phyloP scores from a whole-genome alignment of 2,329 filamentous ascomycete genomes.

The Alternaria incomplexa region DNA sequence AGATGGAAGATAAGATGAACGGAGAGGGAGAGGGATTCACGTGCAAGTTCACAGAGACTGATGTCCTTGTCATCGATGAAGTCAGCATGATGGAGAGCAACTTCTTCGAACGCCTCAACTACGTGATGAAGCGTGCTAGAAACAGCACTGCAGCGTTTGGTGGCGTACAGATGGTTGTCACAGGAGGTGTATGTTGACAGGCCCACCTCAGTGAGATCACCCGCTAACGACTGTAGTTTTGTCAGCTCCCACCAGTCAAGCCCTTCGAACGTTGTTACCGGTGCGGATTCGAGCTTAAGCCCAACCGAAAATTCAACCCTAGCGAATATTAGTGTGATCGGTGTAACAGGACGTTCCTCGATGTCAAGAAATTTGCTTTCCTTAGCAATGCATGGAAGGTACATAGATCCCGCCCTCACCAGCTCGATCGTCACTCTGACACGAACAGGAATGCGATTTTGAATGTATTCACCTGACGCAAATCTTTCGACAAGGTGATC shows the following conservation, averaged over 20 bases:
- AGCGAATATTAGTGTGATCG: background rate
- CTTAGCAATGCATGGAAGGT: constrained; percentile 60
- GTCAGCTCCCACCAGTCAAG: constrained; percentile 61
- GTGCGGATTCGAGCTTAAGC: constrained; percentile 51
- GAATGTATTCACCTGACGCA: constrained; percentile 58
- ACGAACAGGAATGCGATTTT: constrained; percentile 56
- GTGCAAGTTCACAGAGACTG: constrained; percentile 48
- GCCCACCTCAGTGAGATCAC: too few species aligned
- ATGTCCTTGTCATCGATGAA: constrained; percentile 70
- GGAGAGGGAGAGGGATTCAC: constrained; percentile 45
- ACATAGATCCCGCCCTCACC: background rate
- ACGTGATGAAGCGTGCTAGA: constrained; percentile 51
- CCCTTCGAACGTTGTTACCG: constrained; percentile 62
- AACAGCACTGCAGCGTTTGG: constrained; percentile 43
- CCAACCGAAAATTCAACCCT: too few species aligned
- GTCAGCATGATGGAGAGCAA: constrained; percentile 69
- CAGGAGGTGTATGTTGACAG: constrained; percentile 53
- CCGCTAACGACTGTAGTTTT: constrained; percentile 19
- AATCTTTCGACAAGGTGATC: constrained; percentile 65
- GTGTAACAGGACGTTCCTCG: constrained; percentile 48
- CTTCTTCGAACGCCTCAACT: constrained; percentile 59
- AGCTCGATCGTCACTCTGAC: constrained; percentile 1
- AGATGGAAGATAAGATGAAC: constrained; percentile 6
- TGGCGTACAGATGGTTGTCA: constrained; percentile 62
- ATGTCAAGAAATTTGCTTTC: constrained; percentile 69